Base-by-base conservation (phyloP, 208 protist species). In the Naegleria fowleri region DNA sequence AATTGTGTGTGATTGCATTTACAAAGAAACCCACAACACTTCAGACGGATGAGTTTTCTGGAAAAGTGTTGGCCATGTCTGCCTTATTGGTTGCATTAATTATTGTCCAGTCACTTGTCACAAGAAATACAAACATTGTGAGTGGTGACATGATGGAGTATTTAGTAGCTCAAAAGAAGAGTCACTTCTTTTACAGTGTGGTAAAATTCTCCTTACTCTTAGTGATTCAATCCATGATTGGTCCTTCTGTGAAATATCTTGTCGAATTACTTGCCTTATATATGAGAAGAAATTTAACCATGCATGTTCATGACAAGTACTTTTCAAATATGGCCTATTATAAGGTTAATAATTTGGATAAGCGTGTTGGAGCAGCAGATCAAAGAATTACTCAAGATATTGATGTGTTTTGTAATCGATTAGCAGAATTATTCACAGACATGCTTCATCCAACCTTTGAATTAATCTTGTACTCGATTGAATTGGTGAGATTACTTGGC, bases 311-410 rank as follows among this genome's bases (percentile, higher is more conserved):
- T 55, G 41, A 88, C 9, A 29, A 88, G 7, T 88, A 88, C 43
- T 88, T 48, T 58, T 16, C 13, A 25, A 13, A 88, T 38, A 58
- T 88, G 84, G 36, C 9, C 7, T 88, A 88, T 55, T 88, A 88
- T n/a, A 88, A 55, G n/a, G 22, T 38, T 5, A 11, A 52, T 48
- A 58, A 58, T 58, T 38, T 88, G 19, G 84, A 88, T 38, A 58
- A n/a, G 3, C 13, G 84, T 29, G 36, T 67, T 15, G 55, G 55
- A 4, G 55, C 55, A 67, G 55, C 22, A 19, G 84, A 88, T 36
- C 84, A 88, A 88, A n/a, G 39, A n/a, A 88, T 88, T 38, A 88
- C 84, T 88, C 41, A 88, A 88, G 84, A 88, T 55, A 39, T 88
- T 33, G 84, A 88, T 36, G 36, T 88, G 19, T 38, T n/a, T 13